Conservation (phyloP, 345 rosid genomes). For the Linum usitatissimum region DNA sequence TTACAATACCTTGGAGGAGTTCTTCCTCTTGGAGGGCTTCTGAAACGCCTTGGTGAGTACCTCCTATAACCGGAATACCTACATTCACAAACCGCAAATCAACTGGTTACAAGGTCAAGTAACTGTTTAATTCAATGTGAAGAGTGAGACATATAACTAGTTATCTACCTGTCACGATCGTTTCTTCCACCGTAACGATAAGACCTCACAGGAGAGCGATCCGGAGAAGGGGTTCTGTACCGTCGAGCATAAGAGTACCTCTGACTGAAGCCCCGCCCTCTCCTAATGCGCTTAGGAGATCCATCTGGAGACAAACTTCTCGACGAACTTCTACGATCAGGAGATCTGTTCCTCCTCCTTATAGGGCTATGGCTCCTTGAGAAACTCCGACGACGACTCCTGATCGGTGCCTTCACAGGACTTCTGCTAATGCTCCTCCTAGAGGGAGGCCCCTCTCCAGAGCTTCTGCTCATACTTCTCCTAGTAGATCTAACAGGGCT, state of each 20-base stretch:
- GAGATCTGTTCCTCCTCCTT: slow-evolving; percentile 45
- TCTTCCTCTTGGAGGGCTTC: slow-evolving; percentile 77
- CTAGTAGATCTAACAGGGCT: not conserved
- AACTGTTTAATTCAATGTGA: too few relatives aligned
- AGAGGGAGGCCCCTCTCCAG: slow-evolving; percentile 1
- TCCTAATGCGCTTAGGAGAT: slow-evolving; percentile 69
- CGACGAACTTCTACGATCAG: slow-evolving; percentile 57
- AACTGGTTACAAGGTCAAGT: too few relatives aligned
- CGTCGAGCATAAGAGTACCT: slow-evolving; percentile 79
- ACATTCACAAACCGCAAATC: slow-evolving; percentile 5
- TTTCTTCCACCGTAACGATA: slow-evolving; percentile 51
- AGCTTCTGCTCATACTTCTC: slow-evolving; percentile 12
- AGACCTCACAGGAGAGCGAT: slow-evolving; percentile 69
- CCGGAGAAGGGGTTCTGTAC: slow-evolving; percentile 82
- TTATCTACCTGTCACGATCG: slow-evolving; percentile 60
- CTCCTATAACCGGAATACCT: slow-evolving; percentile 66
- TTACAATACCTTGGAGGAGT: slow-evolving; percentile 63
- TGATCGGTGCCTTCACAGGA: slow-evolving; percentile 36
- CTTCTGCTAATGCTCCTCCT: slow-evolving; percentile 18
- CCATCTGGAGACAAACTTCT: slow-evolving; percentile 75
- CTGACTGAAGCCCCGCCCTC: slow-evolving; percentile 92
- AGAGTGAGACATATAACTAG: too few relatives aligned
- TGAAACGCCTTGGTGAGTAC: slow-evolving; percentile 79
- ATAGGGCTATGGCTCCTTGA: slow-evolving; percentile 47
- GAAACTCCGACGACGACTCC: slow-evolving; percentile 32